phyloP scores from a whole-genome alignment of 768 basidiomycete species.

The Peribolospora kevripleyi region DNA sequence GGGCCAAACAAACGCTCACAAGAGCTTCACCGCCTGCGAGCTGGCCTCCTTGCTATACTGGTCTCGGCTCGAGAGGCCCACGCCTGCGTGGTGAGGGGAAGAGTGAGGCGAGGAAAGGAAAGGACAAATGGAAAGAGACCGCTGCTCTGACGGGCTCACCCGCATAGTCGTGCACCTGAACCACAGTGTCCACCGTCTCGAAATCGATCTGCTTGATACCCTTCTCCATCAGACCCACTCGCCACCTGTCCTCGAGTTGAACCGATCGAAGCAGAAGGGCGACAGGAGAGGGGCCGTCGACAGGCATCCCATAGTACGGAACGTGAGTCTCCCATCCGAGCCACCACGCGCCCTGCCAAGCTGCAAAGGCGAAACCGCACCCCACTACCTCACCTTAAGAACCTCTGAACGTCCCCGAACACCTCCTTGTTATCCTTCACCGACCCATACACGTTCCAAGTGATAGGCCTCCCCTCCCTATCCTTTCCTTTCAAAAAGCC shows the following conservation, averaged over 20 bases:
- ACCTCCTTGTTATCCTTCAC: conserved; percentile 5
- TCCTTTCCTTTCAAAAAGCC: too few species aligned
- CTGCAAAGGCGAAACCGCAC: too few species aligned
- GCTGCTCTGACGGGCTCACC: not conserved
- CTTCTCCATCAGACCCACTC: conserved; percentile 8
- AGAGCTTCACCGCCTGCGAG: too few species aligned
- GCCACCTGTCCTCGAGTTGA: conserved; percentile 6
- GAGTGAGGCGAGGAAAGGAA: not conserved
- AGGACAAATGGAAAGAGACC: not conserved
- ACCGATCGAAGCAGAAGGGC: not conserved
- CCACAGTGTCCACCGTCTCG: not conserved
- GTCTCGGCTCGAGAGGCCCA: conserved; percentile 9
- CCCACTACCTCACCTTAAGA: too few species aligned
- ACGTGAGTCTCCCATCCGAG: too few species aligned
- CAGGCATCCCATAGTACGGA: too few species aligned
- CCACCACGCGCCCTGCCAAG: too few species aligned
- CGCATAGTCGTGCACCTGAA: conserved; percentile 9
- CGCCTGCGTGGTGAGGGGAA: not conserved
- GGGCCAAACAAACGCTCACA: too few species aligned
- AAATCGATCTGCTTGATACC: not conserved
- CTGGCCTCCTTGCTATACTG: conserved; percentile 6
- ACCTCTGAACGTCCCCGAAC: conserved; percentile 8
- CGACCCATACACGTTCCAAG: conserved; percentile 10
- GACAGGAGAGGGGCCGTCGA: not conserved
- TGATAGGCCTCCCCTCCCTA: not conserved